These are phyloP conservation scores for Drosera capensis DNA, from an alignment of 148 eudicot genomes.

Conservation along the genomic window DNA sequence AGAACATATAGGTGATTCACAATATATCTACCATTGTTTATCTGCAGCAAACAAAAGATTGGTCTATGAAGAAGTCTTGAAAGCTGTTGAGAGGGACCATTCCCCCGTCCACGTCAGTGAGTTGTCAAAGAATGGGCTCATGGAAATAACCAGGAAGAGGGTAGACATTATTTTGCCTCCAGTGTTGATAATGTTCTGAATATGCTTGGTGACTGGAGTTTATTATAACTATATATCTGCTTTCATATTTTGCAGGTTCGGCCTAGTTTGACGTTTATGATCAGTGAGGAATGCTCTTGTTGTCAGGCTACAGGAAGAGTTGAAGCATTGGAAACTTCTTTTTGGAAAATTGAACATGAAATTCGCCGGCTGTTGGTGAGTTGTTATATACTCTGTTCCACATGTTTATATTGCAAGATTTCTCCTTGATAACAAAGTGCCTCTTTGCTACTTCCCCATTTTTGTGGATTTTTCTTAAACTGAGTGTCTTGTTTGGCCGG, in stretches of 20 bases:
- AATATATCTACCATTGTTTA: conserved; percentile 4
- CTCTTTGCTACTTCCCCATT: background rate
- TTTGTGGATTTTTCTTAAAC: too few relatives aligned
- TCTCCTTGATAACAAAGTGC: background rate
- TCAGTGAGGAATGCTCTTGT: conserved; percentile 77
- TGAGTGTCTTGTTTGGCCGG: background rate
- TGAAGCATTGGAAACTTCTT: conserved; percentile 90
- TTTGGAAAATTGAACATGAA: conserved; percentile 86
- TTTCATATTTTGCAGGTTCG: conserved; percentile 56
- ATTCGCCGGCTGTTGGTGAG: conserved; percentile 82
- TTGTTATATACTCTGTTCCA: conserved; percentile 2
- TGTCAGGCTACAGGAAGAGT: conserved; percentile 93
- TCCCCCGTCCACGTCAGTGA: conserved; percentile 75
- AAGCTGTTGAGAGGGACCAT: conserved; percentile 85
- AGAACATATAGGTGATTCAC: too few relatives aligned
- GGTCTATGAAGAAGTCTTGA: conserved; percentile 83
- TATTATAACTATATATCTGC: too few relatives aligned
- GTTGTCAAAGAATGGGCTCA: conserved; percentile 74
- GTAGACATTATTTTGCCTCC: too few relatives aligned
- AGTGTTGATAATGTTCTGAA: too few relatives aligned
- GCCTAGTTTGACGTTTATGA: conserved; percentile 89
- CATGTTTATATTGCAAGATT: background rate
- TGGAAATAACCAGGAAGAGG: conserved; percentile 92
- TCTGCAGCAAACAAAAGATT: conserved; percentile 67
- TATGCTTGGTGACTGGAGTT: too few relatives aligned